Conservation (phyloP, 1,284 basidiomycete species). For the Leccinum pachyderme region DNA sequence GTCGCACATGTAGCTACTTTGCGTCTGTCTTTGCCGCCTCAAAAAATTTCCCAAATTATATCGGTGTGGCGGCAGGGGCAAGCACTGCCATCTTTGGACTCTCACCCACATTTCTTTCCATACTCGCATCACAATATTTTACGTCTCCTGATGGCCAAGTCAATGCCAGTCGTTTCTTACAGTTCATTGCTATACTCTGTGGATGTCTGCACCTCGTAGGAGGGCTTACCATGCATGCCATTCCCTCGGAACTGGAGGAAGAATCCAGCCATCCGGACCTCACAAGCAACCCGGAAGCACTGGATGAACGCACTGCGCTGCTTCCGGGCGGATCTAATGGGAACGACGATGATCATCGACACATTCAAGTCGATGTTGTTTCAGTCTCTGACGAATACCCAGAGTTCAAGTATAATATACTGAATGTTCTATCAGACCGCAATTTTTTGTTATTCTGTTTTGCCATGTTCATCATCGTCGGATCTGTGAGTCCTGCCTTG, state of each 20-base stretch:
- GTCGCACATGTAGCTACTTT: conserved; percentile 53
- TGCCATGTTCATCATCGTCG: conserved; percentile 49
- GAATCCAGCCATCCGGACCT: conserved; percentile 33
- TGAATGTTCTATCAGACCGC: conserved; percentile 50
- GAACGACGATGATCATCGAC: conserved; percentile 3
- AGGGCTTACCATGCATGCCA: conserved; percentile 42
- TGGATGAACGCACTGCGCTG: conserved; percentile 45
- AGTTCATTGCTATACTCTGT: conserved; percentile 54
- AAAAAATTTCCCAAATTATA: conserved; percentile 60
- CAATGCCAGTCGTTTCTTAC: conserved; percentile 54
- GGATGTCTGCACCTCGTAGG: conserved; percentile 55
- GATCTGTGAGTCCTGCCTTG: conserved; percentile 48
- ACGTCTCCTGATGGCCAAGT: conserved; percentile 47
- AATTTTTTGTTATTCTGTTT: conserved; percentile 57
- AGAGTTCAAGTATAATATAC: conserved; percentile 26
- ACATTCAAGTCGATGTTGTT: conserved; percentile 20
- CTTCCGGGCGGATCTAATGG: conserved; percentile 32
- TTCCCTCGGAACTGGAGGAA: conserved; percentile 16
- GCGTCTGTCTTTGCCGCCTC: conserved; percentile 74
- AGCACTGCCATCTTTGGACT: conserved; percentile 73
- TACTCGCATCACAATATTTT: conserved; percentile 61
- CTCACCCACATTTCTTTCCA: conserved; percentile 71
- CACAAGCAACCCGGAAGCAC: conserved; percentile 31
- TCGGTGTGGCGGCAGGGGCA: conserved; percentile 63
- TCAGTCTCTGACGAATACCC: conserved; percentile 32